These are phyloP conservation scores for Mortierella sp. DNA, from an alignment of 371 early-diverging fungal genomes.

Conservation along the genomic window DNA sequence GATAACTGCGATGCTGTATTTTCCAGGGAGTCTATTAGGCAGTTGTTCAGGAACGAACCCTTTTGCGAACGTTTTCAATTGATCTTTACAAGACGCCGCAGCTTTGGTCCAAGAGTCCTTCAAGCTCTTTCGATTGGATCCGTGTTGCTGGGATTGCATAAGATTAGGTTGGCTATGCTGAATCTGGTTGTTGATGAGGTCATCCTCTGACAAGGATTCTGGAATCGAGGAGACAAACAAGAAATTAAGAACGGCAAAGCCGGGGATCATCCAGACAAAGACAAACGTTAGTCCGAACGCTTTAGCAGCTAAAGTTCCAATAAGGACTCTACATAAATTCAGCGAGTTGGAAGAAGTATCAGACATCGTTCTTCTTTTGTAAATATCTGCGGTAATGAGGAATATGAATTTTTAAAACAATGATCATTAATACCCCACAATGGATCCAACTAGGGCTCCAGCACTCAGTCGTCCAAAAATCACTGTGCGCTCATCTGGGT, in stretches of 20 bases:
- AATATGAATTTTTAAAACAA: too few relatives aligned
- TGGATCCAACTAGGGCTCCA: constrained; percentile 19
- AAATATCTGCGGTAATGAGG: too few relatives aligned
- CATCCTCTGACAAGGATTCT: constrained; percentile 15
- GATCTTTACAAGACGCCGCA: too few relatives aligned
- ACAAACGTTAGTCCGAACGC: constrained; percentile 11
- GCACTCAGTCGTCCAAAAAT: constrained; percentile 39
- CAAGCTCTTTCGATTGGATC: neutral
- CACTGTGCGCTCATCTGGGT: constrained; percentile 21
- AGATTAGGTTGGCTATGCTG: too few relatives aligned
- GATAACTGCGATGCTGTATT: constrained; percentile 8
- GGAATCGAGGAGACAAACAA: constrained; percentile 24
- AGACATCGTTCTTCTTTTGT: too few relatives aligned
- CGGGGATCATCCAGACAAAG: constrained; percentile 26
- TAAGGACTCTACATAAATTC: constrained; percentile 11
- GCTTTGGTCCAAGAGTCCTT: too few relatives aligned
- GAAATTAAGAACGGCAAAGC: neutral
- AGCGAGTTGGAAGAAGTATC: too few relatives aligned
- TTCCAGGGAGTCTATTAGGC: constrained; percentile 29
- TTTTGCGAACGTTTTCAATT: neutral
- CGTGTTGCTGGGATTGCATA: neutral
- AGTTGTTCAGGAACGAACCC: constrained; percentile 18
- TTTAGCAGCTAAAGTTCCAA: constrained; percentile 11
- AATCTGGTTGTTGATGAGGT: too few relatives aligned
- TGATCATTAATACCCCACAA: constrained; percentile 32